phyloP scores from a whole-genome alignment of 352 stramenopile genomes.

The Salisapilia sapeloensis region DNA sequence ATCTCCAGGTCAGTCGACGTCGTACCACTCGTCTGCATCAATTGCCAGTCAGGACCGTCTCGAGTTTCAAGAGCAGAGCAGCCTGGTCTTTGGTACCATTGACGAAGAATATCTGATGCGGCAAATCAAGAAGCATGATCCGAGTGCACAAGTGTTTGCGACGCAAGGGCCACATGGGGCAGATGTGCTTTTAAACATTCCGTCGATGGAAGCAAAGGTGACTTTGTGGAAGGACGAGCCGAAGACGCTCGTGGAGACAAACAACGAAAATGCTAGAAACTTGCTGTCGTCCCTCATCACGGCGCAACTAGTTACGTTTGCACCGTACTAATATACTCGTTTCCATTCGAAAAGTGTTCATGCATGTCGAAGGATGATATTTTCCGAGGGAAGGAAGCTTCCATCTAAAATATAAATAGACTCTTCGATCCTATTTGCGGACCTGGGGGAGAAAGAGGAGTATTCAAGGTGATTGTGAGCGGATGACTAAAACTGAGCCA shows the following conservation, averaged over 20 bases:
- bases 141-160: constrained; percentile 52
- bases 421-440: too few relatives aligned
- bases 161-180: constrained; percentile 61
- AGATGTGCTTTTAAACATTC: constrained; percentile 72
- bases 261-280: constrained; percentile 47
- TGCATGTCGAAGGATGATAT: too few relatives aligned
- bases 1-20: constrained; percentile 2
- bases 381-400: too few relatives aligned
- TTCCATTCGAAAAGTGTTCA: too few relatives aligned
- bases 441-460: too few relatives aligned
- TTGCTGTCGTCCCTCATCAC: constrained; percentile 41
- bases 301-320: constrained; percentile 24
- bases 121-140: constrained; percentile 66
- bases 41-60: constrained; percentile 5
- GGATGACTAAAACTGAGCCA: too few relatives aligned
- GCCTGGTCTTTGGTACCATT: constrained; percentile 43
- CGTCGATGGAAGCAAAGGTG: constrained; percentile 47
- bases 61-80: constrained; percentile 40
- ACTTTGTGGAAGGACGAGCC: constrained; percentile 57
- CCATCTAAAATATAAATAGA: too few relatives aligned
- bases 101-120: constrained; percentile 66
- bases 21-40: constrained; percentile 3
- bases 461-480: too few relatives aligned
- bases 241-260: constrained; percentile 67
- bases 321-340: background rate